phyloP scores from a whole-genome alignment of 306 rosid genomes.

The Acacia confusa region DNA sequence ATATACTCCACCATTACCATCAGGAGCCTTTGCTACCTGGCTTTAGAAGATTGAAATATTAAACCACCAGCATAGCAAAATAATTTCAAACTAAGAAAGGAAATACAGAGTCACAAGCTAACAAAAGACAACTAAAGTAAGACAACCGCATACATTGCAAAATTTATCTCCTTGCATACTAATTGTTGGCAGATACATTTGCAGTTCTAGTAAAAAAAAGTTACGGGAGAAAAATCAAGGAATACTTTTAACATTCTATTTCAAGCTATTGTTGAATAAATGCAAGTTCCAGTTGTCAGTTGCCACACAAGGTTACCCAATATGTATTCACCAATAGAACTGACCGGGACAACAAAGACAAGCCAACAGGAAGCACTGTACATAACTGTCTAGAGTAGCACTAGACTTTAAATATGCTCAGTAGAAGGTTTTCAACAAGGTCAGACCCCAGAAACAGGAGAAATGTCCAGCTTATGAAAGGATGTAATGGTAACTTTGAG shows the following conservation, averaged over 20 bases:
- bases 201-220: background rate
- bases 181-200: conserved; percentile 15
- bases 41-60: conserved; percentile 44
- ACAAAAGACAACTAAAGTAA: conserved; percentile 18
- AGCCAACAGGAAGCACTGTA: background rate
- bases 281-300: background rate
- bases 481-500: background rate
- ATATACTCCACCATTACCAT: conserved; percentile 98
- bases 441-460: no score
- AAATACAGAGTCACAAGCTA: conserved; percentile 12
- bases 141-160: conserved; percentile 7
- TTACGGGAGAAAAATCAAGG: conserved; percentile 3
- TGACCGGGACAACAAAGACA: background rate
- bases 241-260: background rate
- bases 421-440: background rate
- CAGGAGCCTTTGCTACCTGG: conserved; percentile 98
- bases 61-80: conserved; percentile 32
- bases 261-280: background rate
- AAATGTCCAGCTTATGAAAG: background rate
- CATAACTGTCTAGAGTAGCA: background rate
- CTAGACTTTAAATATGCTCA: background rate
- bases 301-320: background rate
- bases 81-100: conserved; percentile 26
- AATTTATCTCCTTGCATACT: conserved; percentile 11
- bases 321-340: background rate